A percentile compares a stretch with the other conserved stretches of the same genome.
These are phyloP conservation scores for Lagenaria siceraria DNA, from an alignment of 306 rosid genomes.

Conservation along the genomic window DNA sequence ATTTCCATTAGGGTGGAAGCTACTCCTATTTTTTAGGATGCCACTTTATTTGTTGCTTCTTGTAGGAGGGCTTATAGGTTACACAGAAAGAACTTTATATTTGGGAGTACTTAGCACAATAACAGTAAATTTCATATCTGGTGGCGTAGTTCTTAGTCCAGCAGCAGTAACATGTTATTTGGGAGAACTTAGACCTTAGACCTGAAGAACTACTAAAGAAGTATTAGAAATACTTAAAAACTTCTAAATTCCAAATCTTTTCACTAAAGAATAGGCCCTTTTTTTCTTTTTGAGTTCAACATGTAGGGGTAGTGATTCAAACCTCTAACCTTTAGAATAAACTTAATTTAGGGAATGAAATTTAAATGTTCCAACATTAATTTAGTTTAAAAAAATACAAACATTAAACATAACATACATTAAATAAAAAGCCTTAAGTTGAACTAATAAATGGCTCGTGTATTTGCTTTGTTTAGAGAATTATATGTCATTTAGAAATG, in stretches of 20 bases:
- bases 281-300: too few relatives aligned
- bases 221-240: too few relatives aligned
- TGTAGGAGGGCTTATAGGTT: background rate
- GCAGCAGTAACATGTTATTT: background rate
- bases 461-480: background rate
- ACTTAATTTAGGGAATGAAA: background rate
- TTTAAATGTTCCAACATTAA: background rate
- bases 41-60: background rate
- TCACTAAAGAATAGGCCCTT: too few relatives aligned
- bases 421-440: background rate
- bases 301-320: too few relatives aligned
- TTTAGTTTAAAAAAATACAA: background rate
- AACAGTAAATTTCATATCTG: background rate
- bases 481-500: background rate
- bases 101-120: background rate
- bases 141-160: background rate
- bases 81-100: background rate
- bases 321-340: too few relatives aligned
- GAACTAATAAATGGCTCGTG: background rate
- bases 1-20: background rate
- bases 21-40: background rate
- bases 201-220: too few relatives aligned
- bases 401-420: background rate
- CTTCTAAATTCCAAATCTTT: too few relatives aligned
- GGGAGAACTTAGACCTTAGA: background rate